Evolutionary conservation across 768 basidiomycete species (phyloP), one percentile per base, ranked within the genome.

Genomic region (Steccherinum ochraceum): DNA sequence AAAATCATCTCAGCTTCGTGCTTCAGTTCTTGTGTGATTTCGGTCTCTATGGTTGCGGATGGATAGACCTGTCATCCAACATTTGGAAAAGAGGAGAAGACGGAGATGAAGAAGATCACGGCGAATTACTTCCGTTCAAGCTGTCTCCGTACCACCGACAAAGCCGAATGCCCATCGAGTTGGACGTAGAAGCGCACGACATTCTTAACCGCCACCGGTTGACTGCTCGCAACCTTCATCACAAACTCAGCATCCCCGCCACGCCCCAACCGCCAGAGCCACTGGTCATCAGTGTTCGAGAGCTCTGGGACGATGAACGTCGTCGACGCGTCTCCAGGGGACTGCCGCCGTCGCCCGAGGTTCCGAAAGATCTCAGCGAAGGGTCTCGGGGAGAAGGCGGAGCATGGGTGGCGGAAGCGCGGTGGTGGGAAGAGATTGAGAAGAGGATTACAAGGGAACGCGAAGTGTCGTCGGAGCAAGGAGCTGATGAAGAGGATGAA

Each of bases 231-330:
- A 75, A 81, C 55, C 71, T 85, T 43, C 85, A 86, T 54, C 80
- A 90, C 61, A 76, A 78, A 52, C 70, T 85, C 41, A 55, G 64
- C 23, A 88, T 93, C 52, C 80, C 85, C 49, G 67, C 75, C 25
- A 68, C 78, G 18, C 60, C 70, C 40, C 58, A 76, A 13, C 64
- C 81, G 49, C 56, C 75, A 11, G 89, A 89, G 57, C 90, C 89
- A 41, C 76, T 95, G 23, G 87, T 99, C 4, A 73, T 84, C 40
- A 85, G 91, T 60, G 88, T 98, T 43, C 83, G 89, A 55, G 95
- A 97, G 67, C 74, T 98, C 2, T 99, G 95, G 95, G 90, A 94
- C 46, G 93, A 97, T 59, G 95, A 99, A 68, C 80, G 88, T n/a
- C 74, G 75, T 11, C 80, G 93, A 7, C 76, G 94, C 18, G 64